These are phyloP conservation scores for Phytophthora syringae DNA, from an alignment of 352 stramenopile genomes.

Conservation along the genomic window DNA sequence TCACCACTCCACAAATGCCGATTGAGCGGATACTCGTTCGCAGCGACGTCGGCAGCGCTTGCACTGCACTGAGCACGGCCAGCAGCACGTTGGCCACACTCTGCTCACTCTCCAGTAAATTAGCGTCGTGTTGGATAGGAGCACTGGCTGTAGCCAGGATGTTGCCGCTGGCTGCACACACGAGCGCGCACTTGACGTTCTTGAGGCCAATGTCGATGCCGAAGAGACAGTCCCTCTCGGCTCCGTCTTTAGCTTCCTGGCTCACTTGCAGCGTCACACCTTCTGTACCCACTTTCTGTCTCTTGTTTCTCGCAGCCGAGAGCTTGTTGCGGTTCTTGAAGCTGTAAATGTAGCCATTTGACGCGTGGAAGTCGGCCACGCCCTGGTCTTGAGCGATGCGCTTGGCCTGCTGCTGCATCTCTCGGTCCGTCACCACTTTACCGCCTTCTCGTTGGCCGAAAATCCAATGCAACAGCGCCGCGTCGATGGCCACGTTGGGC, in stretches of 20 bases:
- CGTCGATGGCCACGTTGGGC: constrained; percentile 29
- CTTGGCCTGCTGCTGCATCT: constrained; percentile 36
- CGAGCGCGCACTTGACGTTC: constrained; percentile 66
- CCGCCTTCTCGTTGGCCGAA: constrained; percentile 13
- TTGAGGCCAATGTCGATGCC: constrained; percentile 77
- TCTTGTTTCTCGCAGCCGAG: constrained; percentile 4
- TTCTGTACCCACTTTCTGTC: neutral
- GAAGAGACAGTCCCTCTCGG: constrained; percentile 36
- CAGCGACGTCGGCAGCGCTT: constrained; percentile 29
- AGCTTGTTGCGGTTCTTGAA: constrained; percentile 38
- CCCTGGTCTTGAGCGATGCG: constrained; percentile 25
- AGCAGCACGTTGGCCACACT: constrained; percentile 44
- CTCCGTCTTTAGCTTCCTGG: neutral
- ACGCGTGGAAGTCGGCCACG: constrained; percentile 29
- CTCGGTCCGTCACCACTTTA: constrained; percentile 23
- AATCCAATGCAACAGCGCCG: constrained; percentile 34
- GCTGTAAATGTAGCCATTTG: constrained; percentile 42
- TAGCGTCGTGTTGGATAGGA: constrained; percentile 29
- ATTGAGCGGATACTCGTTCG: constrained; percentile 40
- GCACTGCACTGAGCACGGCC: constrained; percentile 36
- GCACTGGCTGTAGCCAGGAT: constrained; percentile 43
- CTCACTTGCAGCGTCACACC: constrained; percentile 21
- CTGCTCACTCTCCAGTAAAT: constrained; percentile 31
- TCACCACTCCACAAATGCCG: constrained; percentile 71
- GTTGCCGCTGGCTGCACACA: constrained; percentile 31